Evolutionary conservation across 208 protist species (phyloP), one percentile per base, ranked within the genome.

Genomic region (Crithidia acanthocephali): DNA sequence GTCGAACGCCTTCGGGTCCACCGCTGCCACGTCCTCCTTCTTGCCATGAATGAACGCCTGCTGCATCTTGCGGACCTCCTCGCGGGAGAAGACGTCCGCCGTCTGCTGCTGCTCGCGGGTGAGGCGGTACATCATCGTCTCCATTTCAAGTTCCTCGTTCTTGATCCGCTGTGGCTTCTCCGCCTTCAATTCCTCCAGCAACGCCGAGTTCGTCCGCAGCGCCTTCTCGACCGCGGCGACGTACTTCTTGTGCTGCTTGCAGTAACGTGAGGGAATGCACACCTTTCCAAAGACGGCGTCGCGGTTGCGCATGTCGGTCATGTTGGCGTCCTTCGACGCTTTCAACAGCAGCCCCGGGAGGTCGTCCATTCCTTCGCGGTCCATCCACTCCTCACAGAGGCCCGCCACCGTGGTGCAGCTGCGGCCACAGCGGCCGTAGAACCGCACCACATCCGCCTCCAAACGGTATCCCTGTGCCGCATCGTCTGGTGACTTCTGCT

Each of bases 41-140:
- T 87, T 83, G 1, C 91, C 86, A 15, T 45, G 15, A n/a, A 78
- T 42, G 48, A 93, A 68, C 25, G 80, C 85, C 0, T 76, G 25
- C 73, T 91, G 81, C 75, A 95, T 81, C 25, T 62, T 47, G 18
- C 53, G 56, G 20, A 95, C 80, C 51, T 95, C 87, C 0, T 92
- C 84, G 35, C 88, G 84, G 10, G 76, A 74, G 33, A 91, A 92
- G 27, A 95, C 79, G 22, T 83, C 81, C 3, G 86, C 71, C 9
- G 78, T 65, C 48, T 78, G 68, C 11, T 80, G 76, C 30, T 88
- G 75, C 42, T 90, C 82, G 2, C 72, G 66, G 7, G 70, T 71
- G 66, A 91, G 80, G 6, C 78, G 75, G 68, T 90, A 75, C 80
- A 94, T 91, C 78, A 93, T 87, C 32, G 68, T 67, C 66, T 95